Conservation (phyloP, 805 yeast genomes). For the Ogataea corticis region DNA sequence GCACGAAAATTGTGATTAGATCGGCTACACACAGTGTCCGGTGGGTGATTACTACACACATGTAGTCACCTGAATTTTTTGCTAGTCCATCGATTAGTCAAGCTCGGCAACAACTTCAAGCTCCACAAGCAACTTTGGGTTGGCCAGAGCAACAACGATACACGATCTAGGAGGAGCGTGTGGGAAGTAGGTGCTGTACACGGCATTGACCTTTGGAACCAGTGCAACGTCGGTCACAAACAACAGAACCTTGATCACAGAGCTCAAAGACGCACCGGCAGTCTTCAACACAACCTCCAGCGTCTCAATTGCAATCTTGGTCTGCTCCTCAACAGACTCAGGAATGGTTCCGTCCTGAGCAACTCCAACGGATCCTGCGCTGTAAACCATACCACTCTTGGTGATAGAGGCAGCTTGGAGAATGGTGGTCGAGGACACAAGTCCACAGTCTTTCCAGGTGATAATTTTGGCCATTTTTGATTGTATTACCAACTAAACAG, state of each 20-base stretch:
- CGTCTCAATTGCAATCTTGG: constrained; percentile 44
- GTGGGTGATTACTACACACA: no score
- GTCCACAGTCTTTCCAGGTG: constrained; percentile 28
- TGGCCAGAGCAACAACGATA: constrained; percentile 48
- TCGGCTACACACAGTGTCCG: no score
- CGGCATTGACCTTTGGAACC: constrained; percentile 44
- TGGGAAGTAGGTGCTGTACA: constrained; percentile 48
- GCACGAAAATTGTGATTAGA: no score
- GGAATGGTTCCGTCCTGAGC: constrained; percentile 40
- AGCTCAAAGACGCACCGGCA: constrained; percentile 45
- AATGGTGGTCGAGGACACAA: constrained; percentile 21
- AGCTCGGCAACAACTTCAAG: constrained; percentile 43
- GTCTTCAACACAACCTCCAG: constrained; percentile 41
- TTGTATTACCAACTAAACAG: no score
- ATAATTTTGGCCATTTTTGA: constrained; percentile 21
- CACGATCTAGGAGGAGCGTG: constrained; percentile 53
- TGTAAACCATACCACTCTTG: constrained; percentile 28
- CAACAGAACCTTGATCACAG: constrained; percentile 48
- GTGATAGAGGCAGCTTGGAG: constrained; percentile 26
- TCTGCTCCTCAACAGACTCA: constrained; percentile 44
- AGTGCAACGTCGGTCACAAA: constrained; percentile 45
- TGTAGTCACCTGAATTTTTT: no score
- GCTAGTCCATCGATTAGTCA: no score
- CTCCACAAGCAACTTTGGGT: constrained; percentile 47
- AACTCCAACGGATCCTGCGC: constrained; percentile 31